Evolutionary conservation across 2,329 filamentous ascomycete species (phyloP), one percentile per base, ranked within the genome.

Genomic region (Beauveria medogensis): DNA sequence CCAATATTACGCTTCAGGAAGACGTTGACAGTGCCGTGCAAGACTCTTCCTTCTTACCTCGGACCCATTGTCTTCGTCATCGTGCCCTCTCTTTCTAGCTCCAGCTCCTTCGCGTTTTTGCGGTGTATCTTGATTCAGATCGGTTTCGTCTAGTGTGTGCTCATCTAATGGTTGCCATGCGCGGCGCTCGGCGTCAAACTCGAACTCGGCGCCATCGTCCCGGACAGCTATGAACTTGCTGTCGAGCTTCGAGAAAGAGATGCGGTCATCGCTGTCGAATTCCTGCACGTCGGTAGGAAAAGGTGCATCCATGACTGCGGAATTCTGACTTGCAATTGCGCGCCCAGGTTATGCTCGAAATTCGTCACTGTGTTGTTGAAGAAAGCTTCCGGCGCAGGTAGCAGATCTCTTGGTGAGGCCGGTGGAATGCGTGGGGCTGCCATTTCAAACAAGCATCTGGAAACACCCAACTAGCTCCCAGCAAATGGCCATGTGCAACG

Each of bases 161-260:
- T 81, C 77, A n/a, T 78, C 77, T 16, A 84, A 79, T 66, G 86
- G 87, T 59, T 91, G 81, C 92, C 92, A 97, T 74, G 85, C 83
- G 75, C 84, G 87, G 66, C 86, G 75, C 55, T 79, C 80, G 55
- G 82, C 75, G 73, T 95, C 87, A 76, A 88, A 97, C 72, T 92
- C 89, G 76, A 88, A 96, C 73, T 96, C 92, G 63, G 85, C 83
- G 57, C 91, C 91, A 70, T 94, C 87, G 53, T 92, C 90, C 61
- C 90, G 88, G 64, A 96, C 92, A 8, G 94, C 85, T 58, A 94
- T 84, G 76, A 88, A 93, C 71, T 91, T 93, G 69, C 85, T 81
- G 74, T 93, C 88, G 63, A 91, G 80, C 71, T 84, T 89, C n/a
- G 90, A 93, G 76, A 88, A 96, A 6, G 91, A 93, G 69, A 96